Evolutionary conservation across 2,329 filamentous ascomycete genomes (phyloP).

Genomic region (Fusarium sp.): DNA sequence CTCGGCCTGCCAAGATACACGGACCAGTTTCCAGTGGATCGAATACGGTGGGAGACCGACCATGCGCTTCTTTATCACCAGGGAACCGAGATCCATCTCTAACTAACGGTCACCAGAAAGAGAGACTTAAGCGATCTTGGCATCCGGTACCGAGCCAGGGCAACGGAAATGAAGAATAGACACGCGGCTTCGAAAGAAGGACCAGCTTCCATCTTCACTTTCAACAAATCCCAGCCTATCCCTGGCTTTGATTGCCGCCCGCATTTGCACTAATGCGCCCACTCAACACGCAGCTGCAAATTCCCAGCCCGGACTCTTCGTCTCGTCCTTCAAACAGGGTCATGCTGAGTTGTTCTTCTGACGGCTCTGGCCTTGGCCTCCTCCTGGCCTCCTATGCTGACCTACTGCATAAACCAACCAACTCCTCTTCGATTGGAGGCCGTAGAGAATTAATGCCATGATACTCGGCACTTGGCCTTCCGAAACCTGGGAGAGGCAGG

Average conservation of each 20-base stretch:
- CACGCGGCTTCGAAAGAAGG: no score
- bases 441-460: constrained; percentile 20
- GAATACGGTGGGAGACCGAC: constrained; percentile 29
- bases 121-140: constrained; percentile 37
- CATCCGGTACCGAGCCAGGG: constrained; percentile 14
- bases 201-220: constrained; percentile 3
- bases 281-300: constrained; percentile 37
- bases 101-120: constrained; percentile 9
- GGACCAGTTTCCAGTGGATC: constrained; percentile 33
- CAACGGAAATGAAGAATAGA: not conserved
- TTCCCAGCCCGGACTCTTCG: constrained; percentile 12
- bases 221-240: constrained; percentile 25
- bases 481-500: constrained; percentile 31
- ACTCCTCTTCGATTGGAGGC: constrained; percentile 25
- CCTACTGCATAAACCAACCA: constrained; percentile 16
- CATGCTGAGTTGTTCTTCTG: not conserved
- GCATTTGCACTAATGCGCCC: constrained; percentile 42
- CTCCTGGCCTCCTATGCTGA: constrained; percentile 11
- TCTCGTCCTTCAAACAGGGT: constrained; percentile 12
- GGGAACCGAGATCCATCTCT: constrained; percentile 34
- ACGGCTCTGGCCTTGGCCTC: not conserved
- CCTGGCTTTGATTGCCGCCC: constrained; percentile 28
- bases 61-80: constrained; percentile 23
- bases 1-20: constrained; percentile 17
- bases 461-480: constrained; percentile 35